Percentiles rank a stretch among this genome's conserved stretches.
Evolutionary conservation across 2,329 filamentous ascomycete species (phyloP).

Genomic region (Macroventuria anomochaeta): DNA sequence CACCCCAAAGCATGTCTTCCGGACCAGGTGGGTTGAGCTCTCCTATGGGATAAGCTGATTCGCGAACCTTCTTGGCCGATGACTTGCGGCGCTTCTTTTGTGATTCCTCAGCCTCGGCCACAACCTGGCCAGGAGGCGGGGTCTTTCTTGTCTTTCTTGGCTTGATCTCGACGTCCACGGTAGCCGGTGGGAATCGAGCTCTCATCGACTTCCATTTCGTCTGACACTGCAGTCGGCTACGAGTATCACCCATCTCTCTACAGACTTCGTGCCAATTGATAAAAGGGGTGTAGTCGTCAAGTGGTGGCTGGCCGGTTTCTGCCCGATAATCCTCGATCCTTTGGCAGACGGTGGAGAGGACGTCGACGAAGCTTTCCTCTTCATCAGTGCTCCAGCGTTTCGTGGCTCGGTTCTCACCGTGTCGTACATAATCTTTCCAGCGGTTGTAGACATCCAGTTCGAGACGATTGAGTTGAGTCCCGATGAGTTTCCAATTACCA

Average conservation of each 20-base stretch:
- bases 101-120: neutral
- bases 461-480: constrained; percentile 64
- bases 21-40: constrained; percentile 18
- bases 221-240: constrained; percentile 71
- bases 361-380: constrained; percentile 59
- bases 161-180: constrained; percentile 23
- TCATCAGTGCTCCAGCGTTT: constrained; percentile 68
- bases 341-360: constrained; percentile 61
- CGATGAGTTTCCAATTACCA: constrained; percentile 68
- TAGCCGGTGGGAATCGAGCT: constrained; percentile 14
- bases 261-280: constrained; percentile 73
- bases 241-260: constrained; percentile 64
- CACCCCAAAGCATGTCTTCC: constrained; percentile 49
- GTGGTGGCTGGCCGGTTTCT: constrained; percentile 23
- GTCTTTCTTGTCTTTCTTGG: constrained; percentile 13
- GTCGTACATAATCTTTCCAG: constrained; percentile 71
- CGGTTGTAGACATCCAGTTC: constrained; percentile 72
- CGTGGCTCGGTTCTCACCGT: constrained; percentile 59
- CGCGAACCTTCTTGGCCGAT: neutral
- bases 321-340: constrained; percentile 52
- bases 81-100: constrained; percentile 4
- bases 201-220: constrained; percentile 66
- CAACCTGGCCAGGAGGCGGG: neutral
- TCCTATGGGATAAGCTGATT: neutral
- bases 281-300: constrained; percentile 54